Conservation (phyloP, 305 asterid species). For the Fraxinus angustifolia region DNA sequence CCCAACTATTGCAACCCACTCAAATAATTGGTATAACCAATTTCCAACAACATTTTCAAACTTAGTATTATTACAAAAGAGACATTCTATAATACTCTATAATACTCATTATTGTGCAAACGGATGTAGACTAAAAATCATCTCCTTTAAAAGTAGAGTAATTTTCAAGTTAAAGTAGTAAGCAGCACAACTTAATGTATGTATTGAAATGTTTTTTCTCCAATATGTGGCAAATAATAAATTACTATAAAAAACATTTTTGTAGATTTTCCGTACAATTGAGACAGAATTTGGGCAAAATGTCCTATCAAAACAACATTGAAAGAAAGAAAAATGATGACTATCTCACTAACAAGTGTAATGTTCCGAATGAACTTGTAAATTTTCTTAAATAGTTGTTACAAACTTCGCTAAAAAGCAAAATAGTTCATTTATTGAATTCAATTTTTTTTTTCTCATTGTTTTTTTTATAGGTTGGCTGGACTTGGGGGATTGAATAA, state of each 20-base stretch:
- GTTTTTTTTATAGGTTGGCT: neutral
- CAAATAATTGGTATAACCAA: neutral
- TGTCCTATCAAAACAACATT: neutral
- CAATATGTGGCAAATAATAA: neutral
- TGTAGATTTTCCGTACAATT: neutral
- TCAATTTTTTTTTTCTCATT: neutral
- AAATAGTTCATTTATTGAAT: neutral
- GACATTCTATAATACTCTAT: neutral
- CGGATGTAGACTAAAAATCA: neutral
- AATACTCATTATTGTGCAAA: neutral
- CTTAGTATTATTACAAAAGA: neutral
- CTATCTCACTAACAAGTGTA: neutral
- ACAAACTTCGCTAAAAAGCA: neutral
- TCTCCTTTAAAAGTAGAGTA: neutral
- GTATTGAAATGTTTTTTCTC: neutral
- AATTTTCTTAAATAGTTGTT: neutral
- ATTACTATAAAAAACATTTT: neutral
- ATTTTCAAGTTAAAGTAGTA: neutral
- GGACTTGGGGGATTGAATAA: neutral
- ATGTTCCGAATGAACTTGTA: neutral
- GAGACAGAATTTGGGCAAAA: neutral
- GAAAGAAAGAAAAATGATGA: neutral
- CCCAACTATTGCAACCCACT: neutral
- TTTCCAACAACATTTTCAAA: neutral
- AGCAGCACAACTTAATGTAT: neutral